phyloP scores from a whole-genome alignment of 257 asterid genomes.

The Echium plantagineum region DNA sequence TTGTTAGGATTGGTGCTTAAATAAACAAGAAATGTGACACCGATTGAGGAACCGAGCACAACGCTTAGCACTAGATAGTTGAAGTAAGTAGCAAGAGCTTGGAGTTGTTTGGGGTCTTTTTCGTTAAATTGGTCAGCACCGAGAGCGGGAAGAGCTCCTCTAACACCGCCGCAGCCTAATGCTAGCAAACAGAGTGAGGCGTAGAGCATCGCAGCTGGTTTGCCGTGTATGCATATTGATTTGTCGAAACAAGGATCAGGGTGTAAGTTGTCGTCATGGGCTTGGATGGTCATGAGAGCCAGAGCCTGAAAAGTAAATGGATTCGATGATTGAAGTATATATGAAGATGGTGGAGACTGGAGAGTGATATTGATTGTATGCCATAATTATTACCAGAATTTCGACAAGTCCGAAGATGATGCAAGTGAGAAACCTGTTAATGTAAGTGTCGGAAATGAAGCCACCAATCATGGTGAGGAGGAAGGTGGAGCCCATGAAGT shows the following conservation, averaged over 20 bases:
- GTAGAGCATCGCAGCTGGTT: slow-evolving; percentile 50
- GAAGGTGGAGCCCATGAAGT: slow-evolving; percentile 73
- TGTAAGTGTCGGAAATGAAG: slow-evolving; percentile 64
- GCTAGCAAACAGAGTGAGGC: slow-evolving; percentile 46
- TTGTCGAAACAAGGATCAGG: slow-evolving; percentile 33
- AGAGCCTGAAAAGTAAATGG: slow-evolving; percentile 38
- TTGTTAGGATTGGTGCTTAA: slow-evolving; percentile 44
- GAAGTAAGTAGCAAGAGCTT: slow-evolving; percentile 67
- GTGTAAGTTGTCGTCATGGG: slow-evolving; percentile 35
- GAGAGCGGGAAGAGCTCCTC: slow-evolving; percentile 66
- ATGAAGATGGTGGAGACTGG: too few relatives aligned
- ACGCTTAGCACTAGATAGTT: slow-evolving; percentile 60
- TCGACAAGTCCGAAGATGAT: slow-evolving; percentile 56
- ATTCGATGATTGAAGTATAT: too few relatives aligned
- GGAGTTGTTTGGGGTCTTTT: slow-evolving; percentile 48
- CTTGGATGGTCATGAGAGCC: slow-evolving; percentile 71
- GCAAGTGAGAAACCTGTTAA: slow-evolving; percentile 42
- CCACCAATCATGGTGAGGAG: slow-evolving; percentile 63
- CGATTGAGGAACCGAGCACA: slow-evolving; percentile 41
- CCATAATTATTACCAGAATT: slow-evolving; percentile 32
- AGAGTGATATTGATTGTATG: too few relatives aligned
- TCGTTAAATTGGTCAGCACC: slow-evolving; percentile 83
- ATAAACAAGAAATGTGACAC: slow-evolving; percentile 68
- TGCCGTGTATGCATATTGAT: slow-evolving; percentile 38
- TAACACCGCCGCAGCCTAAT: slow-evolving; percentile 61